phyloP scores from a whole-genome alignment of 768 basidiomycete genomes.

The Melanogaster broomeanus region DNA sequence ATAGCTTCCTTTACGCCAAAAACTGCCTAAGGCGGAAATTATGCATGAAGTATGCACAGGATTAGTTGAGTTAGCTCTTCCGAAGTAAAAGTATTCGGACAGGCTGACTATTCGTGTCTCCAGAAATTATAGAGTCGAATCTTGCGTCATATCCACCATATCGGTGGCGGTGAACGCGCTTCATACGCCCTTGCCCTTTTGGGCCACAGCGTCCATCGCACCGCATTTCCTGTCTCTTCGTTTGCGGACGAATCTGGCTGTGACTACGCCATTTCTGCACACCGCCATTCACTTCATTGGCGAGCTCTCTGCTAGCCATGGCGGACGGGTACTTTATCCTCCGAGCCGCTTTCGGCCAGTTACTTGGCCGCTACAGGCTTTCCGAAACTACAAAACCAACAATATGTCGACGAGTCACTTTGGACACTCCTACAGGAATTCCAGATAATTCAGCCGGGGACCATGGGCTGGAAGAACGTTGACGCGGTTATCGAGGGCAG shows the following conservation, averaged over 20 bases:
- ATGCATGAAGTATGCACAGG: slow-evolving; percentile 21
- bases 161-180: slow-evolving; percentile 35
- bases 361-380: slow-evolving; percentile 16
- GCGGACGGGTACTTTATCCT: slow-evolving; percentile 33
- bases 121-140: slow-evolving; percentile 7
- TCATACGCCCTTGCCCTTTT: slow-evolving; percentile 14
- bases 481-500: slow-evolving; percentile 63
- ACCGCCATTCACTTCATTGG: slow-evolving; percentile 28
- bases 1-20: background rate
- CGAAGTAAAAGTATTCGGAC: slow-evolving; percentile 16
- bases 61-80: slow-evolving; percentile 13
- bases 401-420: slow-evolving; percentile 20
- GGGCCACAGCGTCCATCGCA: slow-evolving; percentile 33
- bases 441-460: slow-evolving; percentile 21
- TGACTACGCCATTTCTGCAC: slow-evolving; percentile 33
- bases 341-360: slow-evolving; percentile 28
- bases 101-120: slow-evolving; percentile 7
- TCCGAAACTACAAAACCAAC: slow-evolving; percentile 36
- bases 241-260: slow-evolving; percentile 32
- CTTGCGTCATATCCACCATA: slow-evolving; percentile 27
- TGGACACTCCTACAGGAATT: slow-evolving; percentile 31
- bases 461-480: slow-evolving; percentile 63
- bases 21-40: slow-evolving; percentile 7
- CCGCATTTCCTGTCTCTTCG: slow-evolving; percentile 27
- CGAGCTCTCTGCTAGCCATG: slow-evolving; percentile 18